Evolutionary conservation across 768 basidiomycete species (phyloP), one percentile per base, ranked within the genome.

Genomic region (Serendipita sp.): DNA sequence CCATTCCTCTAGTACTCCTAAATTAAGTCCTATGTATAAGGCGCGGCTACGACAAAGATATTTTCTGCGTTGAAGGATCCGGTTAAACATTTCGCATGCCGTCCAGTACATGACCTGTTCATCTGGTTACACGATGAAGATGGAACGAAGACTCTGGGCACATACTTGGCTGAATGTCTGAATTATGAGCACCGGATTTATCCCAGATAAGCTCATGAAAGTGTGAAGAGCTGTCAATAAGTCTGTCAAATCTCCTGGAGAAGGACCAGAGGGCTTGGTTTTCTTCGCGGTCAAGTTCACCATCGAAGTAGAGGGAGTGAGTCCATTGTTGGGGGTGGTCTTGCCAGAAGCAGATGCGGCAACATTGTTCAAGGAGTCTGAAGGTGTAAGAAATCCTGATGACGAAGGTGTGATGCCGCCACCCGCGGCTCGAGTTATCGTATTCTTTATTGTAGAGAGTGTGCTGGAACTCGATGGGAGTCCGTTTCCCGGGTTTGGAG

Each of bases 101-200:
- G 92, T 87, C 96, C 96, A 99, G 72, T 94, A 97, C 78, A 96
- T 86, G n/a, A 96, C 84, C 74, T 99, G 95, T 1, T 91, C 93
- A 40, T 13, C 13, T 13, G 13, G 40, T 40, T 40, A 40, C 85
- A 93, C 94, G 55, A 93, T 79, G 72, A 98, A 96, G 3, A 87
- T 84, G 62, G 84, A 23, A 23, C 84, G 18, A 96, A 77, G 4
- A 81, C 84, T 13, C 94, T 90, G 71, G 96, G 96, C 68, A 93
- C 84, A 81, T 13, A 98, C 55, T 74, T 99, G 96, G 1, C 92
- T 94, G 85, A 93, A 95, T 60, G 94, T 79, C 72, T 99, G 96
- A 3, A 87, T 84, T 62, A 84, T 85, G 16, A 97, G 77, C 5
- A 81, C 85, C 13, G 96, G 91, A 71, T 97, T 97, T 68, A 97